Evolutionary conservation across 352 stramenopile genomes (phyloP).

Genomic region (Blastocystis sp.): DNA sequence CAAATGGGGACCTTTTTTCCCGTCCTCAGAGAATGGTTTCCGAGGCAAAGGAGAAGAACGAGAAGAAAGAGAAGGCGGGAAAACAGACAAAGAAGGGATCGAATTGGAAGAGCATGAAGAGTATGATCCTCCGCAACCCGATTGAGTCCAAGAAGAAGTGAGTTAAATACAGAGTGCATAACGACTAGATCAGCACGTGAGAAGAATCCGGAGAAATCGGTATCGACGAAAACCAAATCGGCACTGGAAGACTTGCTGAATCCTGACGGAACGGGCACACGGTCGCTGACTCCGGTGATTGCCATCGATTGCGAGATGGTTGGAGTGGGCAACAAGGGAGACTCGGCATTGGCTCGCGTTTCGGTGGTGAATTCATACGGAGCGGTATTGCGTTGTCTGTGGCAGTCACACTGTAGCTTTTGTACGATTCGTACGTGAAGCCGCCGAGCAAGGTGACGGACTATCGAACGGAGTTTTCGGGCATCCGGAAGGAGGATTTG

Average conservation of each 20-base stretch:
- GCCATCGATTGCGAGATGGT: conserved; percentile 87
- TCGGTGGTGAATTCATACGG: conserved; percentile 82
- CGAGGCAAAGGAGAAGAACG: background rate
- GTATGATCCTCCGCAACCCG: background rate
- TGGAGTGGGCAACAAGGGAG: conserved; percentile 79
- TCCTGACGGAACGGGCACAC: background rate
- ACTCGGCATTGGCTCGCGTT: conserved; percentile 80
- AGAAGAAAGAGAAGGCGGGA: background rate
- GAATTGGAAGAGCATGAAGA: conserved; percentile 50
- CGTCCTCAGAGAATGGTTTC: background rate
- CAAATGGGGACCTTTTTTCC: too few species aligned
- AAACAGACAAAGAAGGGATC: background rate
- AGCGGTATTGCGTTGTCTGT: conserved; percentile 71
- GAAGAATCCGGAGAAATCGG: background rate
- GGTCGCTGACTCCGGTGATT: conserved; percentile 75
- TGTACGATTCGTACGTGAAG: conserved; percentile 81
- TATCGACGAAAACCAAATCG: background rate
- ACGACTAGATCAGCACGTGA: background rate
- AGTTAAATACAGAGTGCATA: conserved; percentile 2
- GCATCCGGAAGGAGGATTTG: conserved; percentile 80
- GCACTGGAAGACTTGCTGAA: conserved; percentile 44
- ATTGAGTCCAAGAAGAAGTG: background rate
- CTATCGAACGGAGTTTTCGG: conserved; percentile 83
- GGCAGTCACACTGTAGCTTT: conserved; percentile 70
- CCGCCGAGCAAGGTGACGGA: conserved; percentile 82